Evolutionary conservation across 2,329 filamentous ascomycete species (phyloP), one percentile per base, ranked within the genome.

Genomic region (Zymoseptoria brevis): DNA sequence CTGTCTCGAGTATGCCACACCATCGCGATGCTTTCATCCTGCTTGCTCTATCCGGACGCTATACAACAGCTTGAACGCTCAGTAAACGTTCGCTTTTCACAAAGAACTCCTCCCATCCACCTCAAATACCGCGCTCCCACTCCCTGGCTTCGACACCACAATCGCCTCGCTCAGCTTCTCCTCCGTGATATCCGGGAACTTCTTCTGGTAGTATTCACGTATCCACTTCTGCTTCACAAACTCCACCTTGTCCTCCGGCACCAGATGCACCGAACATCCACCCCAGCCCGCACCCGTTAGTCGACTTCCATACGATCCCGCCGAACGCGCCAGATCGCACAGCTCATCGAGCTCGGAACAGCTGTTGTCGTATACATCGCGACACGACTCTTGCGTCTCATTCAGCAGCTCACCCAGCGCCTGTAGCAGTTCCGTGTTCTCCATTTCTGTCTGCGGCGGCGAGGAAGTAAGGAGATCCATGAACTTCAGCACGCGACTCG

Each of bases 281-380:
- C 94, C 94, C 94, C 94, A 99, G 2, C 94, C 94, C 0, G 94
- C 94, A 48, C 94, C 94, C 0, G 93, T 97, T 67, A 96, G 77
- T 24, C 93, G 81, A 67, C 88, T 91, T 26, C 93, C 94, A 72
- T 90, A 91, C 19, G 89, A 85, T 1, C 94, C 94, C 0, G 89
- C 89, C 16, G 79, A 80, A 26, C 86, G 81, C 0, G 92, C 92
- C 65, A 97, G 87, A 48, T 80, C 74, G 74, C 93, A 97, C 45
- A 99, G 83, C 62, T 89, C 81, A 73, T 99, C 93, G n/a, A 97
- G 83, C 75, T 97, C 92, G 0, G 89, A 86, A 68, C 90, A 96
- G 68, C 88, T 94, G 77, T 93, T 97, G 69, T 96, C 90, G 75
- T 94, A 99, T 3, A 89, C 75, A 16, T 92, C 87, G 56, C 90